Evolutionary conservation across 2,329 filamentous ascomycete genomes (phyloP), one percentile per base, ranked within the genome.

Genomic region (Calonectria multiphialidica): DNA sequence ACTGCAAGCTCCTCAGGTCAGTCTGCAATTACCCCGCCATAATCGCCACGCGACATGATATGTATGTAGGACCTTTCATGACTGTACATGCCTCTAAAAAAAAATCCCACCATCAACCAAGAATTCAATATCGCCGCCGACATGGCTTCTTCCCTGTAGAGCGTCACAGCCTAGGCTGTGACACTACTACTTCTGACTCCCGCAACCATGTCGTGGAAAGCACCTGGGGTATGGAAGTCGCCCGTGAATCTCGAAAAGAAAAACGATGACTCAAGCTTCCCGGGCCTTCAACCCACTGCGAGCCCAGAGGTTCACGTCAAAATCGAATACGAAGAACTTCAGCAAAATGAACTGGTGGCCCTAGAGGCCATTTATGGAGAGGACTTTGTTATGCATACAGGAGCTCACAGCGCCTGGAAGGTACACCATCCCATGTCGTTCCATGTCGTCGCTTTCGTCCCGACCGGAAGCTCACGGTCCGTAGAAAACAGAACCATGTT

Each of bases 321-420:
- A 77, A 89, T 89, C 18, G 87, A 95, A 80, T 98, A 98, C 85
- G 91, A 92, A 75, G 93, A 97, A 84, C 91, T 94, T 40, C 97
- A 98, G 85, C 89, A 93, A 79, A 94, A 98, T 81, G 97, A 98
- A 85, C 88, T 98, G 70, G 90, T 97, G 81, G 96, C 92, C 53
- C 88, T 98, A 71, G 90, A 93, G 79, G 94, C 96, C 49, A 97
- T 98, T 62, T 98, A 97, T 81, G 93, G 93, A 76, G 95, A 98
- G 72, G 96, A 98, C 81, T 98, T 95, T 80, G 88, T 93, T 77
- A 91, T 93, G 81, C 90, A 95, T 78, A 90, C 93, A 79, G 90
- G 90, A 63, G 90, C 90, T 71, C 90, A 92, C 72, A 89, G 91
- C 77, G 96, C 95, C 47, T 98, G 96, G 96, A 95, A 97, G 88